A percentile compares a stretch with the other conserved stretches of the same genome.
Conservation (phyloP, 306 rosid genomes). For the Aeschynomene evenia region DNA sequence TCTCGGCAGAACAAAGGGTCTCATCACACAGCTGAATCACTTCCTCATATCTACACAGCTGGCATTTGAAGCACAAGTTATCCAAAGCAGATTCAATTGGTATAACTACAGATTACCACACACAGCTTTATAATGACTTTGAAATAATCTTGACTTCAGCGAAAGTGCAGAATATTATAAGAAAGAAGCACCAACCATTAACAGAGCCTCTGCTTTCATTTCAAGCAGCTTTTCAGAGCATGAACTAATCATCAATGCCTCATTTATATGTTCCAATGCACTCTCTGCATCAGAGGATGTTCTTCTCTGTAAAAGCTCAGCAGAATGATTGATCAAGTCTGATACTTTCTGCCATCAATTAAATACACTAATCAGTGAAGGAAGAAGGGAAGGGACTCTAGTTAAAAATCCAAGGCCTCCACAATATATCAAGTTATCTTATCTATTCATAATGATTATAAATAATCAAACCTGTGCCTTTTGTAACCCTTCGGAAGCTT, state of each 20-base stretch:
- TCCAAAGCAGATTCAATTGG: slow-evolving; percentile 16
- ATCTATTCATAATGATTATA: slow-evolving; percentile 15
- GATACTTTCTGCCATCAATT: slow-evolving; percentile 69
- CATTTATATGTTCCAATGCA: slow-evolving; percentile 67
- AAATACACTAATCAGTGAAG: slow-evolving; percentile 36
- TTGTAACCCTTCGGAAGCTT: slow-evolving; percentile 94
- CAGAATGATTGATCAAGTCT: slow-evolving; percentile 52
- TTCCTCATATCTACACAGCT: slow-evolving; percentile 83
- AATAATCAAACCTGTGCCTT: slow-evolving; percentile 69
- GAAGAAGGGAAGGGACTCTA: slow-evolving; percentile 4
- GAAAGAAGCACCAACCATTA: slow-evolving; percentile 56
- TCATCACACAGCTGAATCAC: slow-evolving; percentile 74
- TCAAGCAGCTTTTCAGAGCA: slow-evolving; percentile 78
- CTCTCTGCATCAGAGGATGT: slow-evolving; percentile 52
- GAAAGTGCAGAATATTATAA: slow-evolving; percentile 29
- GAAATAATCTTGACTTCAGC: slow-evolving; percentile 17
- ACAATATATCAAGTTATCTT: slow-evolving; percentile 12
- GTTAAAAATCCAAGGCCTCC: slow-evolving; percentile 20
- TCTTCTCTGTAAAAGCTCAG: slow-evolving; percentile 61
- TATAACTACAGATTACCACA: background rate
- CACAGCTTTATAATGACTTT: slow-evolving; percentile 18
- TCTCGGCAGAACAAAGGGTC: slow-evolving; percentile 81
- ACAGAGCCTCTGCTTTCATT: slow-evolving; percentile 89
- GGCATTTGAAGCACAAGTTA: slow-evolving; percentile 45
- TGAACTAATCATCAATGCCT: slow-evolving; percentile 66